Evolutionary conservation across 1,139 yeast genomes (phyloP).

Genomic region (Geotrichum klebahnii): DNA sequence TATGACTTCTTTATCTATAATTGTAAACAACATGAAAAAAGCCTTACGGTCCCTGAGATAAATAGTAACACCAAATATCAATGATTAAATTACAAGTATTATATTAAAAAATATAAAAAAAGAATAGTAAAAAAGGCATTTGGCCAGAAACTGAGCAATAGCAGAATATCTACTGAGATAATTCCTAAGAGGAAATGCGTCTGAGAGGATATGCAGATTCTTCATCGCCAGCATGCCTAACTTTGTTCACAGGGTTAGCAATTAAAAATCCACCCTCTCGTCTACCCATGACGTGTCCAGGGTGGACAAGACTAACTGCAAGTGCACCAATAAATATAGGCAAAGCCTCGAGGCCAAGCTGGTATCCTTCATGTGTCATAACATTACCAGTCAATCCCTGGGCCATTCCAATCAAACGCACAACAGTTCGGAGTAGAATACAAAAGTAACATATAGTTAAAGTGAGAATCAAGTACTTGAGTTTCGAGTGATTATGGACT

Average conservation of each 20-base stretch:
- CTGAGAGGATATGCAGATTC: no score
- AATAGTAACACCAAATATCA: no score
- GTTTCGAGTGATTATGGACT: background rate
- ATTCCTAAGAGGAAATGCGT: no score
- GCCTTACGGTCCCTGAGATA: no score
- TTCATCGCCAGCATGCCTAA: no score
- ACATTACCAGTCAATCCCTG: conserved; percentile 72
- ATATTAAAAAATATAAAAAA: no score
- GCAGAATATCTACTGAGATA: no score
- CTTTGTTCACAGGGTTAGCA: background rate
- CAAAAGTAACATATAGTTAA: conserved; percentile 40
- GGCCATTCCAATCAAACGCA: conserved; percentile 71
- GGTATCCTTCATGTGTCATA: conserved; percentile 63
- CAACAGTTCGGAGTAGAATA: conserved; percentile 66
- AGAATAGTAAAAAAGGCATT: no score
- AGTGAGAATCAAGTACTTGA: conserved; percentile 24
- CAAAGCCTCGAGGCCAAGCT: conserved; percentile 71
- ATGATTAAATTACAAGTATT: no score
- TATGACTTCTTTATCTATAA: no score
- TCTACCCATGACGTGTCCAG: conserved; percentile 41
- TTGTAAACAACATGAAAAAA: no score
- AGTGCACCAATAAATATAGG: conserved; percentile 53
- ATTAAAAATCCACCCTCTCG: background rate
- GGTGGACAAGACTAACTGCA: conserved; percentile 55
- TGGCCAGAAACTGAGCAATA: no score